Base-by-base conservation (phyloP, 225 moss, liverwort and hornwort genomes). In the Rhytidiadelphus loreus region DNA sequence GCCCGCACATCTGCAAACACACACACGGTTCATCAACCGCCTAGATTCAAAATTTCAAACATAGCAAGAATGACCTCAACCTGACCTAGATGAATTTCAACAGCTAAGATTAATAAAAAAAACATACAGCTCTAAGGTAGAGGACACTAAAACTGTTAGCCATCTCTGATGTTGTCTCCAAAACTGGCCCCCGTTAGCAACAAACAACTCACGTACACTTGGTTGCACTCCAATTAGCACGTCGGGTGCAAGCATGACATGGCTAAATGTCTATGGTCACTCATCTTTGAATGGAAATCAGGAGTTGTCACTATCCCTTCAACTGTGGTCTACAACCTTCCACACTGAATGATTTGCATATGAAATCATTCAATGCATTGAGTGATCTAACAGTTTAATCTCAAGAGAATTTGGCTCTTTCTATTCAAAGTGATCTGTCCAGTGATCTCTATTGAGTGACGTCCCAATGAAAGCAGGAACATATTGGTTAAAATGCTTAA, bases 1-100 rank as follows among this genome's bases (percentile, higher is more conserved):
- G 98, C 59, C 96, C 96, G 89, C 94, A 93, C 87, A 95, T 96
- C 97, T 98, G 96, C 89, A 93, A 52, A 32, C 89, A 88, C 82
- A 52, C 65, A 59, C 65, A 62, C 82, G 17, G 59, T 65, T 65
- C 83, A 86, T 73, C 74, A 83, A 88, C 66, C 30, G 33, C 80
- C 59, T 39, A 68, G 32, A n/a, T 59, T 71, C 74, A 64, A 64
- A 48, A 7, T 82, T 66, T 55, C 53, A 33, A 85, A 66, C 59
- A 52, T n/a, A 12, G 55, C 55, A 46, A 69, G 9, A 75, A 87
- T 58, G 25, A 81, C 59, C 46, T 68, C 64, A 56, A 24, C n/a
- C 80, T 32, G 41, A 70, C 37, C 57, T 62, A 53, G 46, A 77
- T 82, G 43, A 46, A 65, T 65, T 63, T 57, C 84, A 86, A 81